phyloP scores from a whole-genome alignment of 129 eudicot species.

The Flaveria robusta region DNA sequence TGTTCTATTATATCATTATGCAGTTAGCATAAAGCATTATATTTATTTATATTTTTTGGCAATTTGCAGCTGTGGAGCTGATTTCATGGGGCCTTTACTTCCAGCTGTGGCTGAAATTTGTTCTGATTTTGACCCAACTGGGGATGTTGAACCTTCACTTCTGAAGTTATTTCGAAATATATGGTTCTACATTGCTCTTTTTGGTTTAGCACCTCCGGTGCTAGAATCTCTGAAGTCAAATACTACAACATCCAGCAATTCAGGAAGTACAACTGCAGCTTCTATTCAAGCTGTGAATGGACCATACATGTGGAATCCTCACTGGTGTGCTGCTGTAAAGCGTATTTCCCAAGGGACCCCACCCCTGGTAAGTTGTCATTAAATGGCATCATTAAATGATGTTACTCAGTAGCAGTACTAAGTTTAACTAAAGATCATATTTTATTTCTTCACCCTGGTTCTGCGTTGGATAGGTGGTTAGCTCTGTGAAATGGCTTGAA shows the following conservation, averaged over 20 bases:
- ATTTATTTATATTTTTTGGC: neutral
- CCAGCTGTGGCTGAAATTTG: constrained; percentile 99
- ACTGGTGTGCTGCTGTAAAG: constrained; percentile 87
- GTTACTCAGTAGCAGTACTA: neutral
- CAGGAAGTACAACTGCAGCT: constrained; percentile 67
- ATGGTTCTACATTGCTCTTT: constrained; percentile 98
- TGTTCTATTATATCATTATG: constrained; percentile 7
- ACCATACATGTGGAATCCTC: constrained; percentile 92
- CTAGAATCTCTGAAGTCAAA: constrained; percentile 57
- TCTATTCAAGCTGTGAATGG: constrained; percentile 92
- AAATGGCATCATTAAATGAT: constrained; percentile 7
- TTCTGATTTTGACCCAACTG: constrained; percentile 96
- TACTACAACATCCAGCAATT: constrained; percentile 57
- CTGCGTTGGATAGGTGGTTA: constrained; percentile 67
- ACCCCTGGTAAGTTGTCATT: constrained; percentile 76
- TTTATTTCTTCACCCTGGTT: neutral
- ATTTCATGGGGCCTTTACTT: constrained; percentile 95
- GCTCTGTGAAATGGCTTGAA: constrained; percentile 99
- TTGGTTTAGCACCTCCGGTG: constrained; percentile 97
- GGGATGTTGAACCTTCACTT: constrained; percentile 89
- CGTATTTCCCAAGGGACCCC: constrained; percentile 98
- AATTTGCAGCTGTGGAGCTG: constrained; percentile 91
- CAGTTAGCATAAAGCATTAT: neutral
- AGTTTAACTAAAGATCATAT: neutral
- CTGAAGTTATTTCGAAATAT: constrained; percentile 87